Evolutionary conservation across 2,329 filamentous ascomycete species (phyloP).

Genomic region (Colletotrichum orchidophilum): DNA sequence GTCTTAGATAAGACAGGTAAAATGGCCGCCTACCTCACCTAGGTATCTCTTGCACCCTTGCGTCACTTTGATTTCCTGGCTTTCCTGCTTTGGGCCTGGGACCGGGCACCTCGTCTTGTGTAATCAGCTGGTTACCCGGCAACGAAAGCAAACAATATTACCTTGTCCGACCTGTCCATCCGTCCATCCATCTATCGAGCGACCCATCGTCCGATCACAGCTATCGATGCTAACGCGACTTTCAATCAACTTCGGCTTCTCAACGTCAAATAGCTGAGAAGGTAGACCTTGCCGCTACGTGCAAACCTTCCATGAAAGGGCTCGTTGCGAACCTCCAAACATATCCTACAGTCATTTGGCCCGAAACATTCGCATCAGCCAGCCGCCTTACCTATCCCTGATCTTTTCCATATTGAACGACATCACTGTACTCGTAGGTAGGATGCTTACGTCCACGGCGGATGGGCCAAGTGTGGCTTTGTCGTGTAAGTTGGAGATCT

Average conservation of each 20-base stretch:
- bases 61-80: too few species aligned
- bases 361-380: not conserved
- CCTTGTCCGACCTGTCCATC: not conserved
- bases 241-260: not conserved
- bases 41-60: not conserved
- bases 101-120: not conserved
- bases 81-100: too few species aligned
- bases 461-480: slow-evolving; percentile 73
- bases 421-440: not conserved
- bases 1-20: too few species aligned
- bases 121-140: slow-evolving; percentile 7
- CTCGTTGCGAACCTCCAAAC: not conserved
- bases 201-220: not conserved
- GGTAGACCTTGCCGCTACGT: not conserved
- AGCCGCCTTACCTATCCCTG: not conserved
- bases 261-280: not conserved
- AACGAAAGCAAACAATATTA: slow-evolving; percentile 17
- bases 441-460: slow-evolving; percentile 70
- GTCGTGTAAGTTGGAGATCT: slow-evolving; percentile 64
- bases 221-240: not conserved
- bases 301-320: not conserved
- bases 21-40: too few species aligned
- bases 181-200: not conserved
- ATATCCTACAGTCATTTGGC: not conserved
- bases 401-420: not conserved